Conservation (phyloP, 345 rosid species). For the Balakata baccata region DNA sequence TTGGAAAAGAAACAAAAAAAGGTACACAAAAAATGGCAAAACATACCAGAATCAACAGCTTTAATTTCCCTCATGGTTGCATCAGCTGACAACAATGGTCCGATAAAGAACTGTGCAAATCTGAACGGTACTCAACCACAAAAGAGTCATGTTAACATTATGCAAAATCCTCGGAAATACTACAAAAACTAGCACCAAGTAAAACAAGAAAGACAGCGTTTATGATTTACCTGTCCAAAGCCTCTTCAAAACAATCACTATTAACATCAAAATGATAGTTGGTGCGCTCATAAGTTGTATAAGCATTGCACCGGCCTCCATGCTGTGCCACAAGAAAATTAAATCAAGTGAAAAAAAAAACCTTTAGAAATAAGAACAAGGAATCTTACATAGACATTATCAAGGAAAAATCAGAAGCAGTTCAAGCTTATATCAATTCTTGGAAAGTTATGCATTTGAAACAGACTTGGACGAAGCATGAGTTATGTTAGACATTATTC, state of each 20-base stretch:
- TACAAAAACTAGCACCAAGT: slow-evolving; percentile 8
- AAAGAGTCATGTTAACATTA: slow-evolving; percentile 20
- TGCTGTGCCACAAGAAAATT: slow-evolving; percentile 47
- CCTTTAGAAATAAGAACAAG: neutral
- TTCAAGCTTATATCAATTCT: neutral
- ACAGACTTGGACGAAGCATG: neutral
- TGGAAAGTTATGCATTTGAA: neutral
- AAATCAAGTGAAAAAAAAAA: neutral
- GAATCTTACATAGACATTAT: neutral
- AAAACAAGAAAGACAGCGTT: neutral
- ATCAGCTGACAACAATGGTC: slow-evolving; percentile 85
- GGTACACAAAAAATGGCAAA: neutral
- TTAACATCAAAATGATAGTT: slow-evolving; percentile 75
- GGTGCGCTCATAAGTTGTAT: slow-evolving; percentile 65
- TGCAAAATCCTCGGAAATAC: neutral
- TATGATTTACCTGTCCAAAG: slow-evolving; percentile 66
- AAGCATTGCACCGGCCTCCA: slow-evolving; percentile 87
- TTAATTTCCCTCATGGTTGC: slow-evolving; percentile 90
- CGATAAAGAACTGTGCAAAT: slow-evolving; percentile 80
- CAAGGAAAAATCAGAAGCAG: neutral
- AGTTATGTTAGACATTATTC: neutral
- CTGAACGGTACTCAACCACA: slow-evolving; percentile 33
- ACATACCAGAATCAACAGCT: slow-evolving; percentile 89
- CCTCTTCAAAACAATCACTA: slow-evolving; percentile 70
- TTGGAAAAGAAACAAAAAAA: neutral